A percentile compares a stretch with the other conserved stretches of the same genome.
Conservation (phyloP, 495 filamentous ascomycete genomes). For the Amniculicola lignicola region DNA sequence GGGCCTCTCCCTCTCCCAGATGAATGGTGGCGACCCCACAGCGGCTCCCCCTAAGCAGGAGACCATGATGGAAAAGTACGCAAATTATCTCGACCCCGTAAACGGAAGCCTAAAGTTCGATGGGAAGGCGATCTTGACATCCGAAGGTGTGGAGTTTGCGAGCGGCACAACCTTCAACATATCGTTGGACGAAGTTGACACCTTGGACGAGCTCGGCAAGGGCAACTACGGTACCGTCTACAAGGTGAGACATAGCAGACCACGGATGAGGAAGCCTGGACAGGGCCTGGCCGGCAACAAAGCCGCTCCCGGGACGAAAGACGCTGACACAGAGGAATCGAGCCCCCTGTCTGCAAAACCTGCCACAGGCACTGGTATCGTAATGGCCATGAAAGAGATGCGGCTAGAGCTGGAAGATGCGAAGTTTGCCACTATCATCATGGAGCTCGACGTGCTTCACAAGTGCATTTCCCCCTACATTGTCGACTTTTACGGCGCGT, state of each 20-base stretch:
- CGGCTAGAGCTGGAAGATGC: slow-evolving; percentile 93
- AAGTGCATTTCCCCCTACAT: slow-evolving; percentile 93
- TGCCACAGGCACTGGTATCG: slow-evolving; percentile 52
- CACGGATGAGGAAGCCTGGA: slow-evolving; percentile 73
- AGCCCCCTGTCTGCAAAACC: slow-evolving; percentile 29
- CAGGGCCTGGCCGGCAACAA: slow-evolving; percentile 66
- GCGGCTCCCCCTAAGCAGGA: slow-evolving; percentile 42
- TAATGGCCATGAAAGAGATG: slow-evolving; percentile 99
- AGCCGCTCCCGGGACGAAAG: slow-evolving; percentile 30
- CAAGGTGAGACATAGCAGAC: slow-evolving; percentile 85
- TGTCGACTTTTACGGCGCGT: slow-evolving; percentile 97
- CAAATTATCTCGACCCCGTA: slow-evolving; percentile 86
- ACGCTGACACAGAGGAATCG: slow-evolving; percentile 12
- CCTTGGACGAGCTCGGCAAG: slow-evolving; percentile 91
- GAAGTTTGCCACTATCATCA: slow-evolving; percentile 96
- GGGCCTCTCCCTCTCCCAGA: slow-evolving; percentile 40
- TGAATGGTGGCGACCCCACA: slow-evolving; percentile 33
- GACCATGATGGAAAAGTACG: slow-evolving; percentile 83
- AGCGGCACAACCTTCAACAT: slow-evolving; percentile 88
- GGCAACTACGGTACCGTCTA: slow-evolving; percentile 98
- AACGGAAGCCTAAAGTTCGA: slow-evolving; percentile 89
- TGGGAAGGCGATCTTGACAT: slow-evolving; percentile 84
- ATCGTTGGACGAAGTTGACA: slow-evolving; percentile 93
- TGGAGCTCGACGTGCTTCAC: slow-evolving; percentile 95
- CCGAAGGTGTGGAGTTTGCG: slow-evolving; percentile 86